Percentiles rank a stretch among this genome's conserved stretches.
Evolutionary conservation across 345 rosid genomes (phyloP).

Genomic region (Arabidopsis arenosa): DNA sequence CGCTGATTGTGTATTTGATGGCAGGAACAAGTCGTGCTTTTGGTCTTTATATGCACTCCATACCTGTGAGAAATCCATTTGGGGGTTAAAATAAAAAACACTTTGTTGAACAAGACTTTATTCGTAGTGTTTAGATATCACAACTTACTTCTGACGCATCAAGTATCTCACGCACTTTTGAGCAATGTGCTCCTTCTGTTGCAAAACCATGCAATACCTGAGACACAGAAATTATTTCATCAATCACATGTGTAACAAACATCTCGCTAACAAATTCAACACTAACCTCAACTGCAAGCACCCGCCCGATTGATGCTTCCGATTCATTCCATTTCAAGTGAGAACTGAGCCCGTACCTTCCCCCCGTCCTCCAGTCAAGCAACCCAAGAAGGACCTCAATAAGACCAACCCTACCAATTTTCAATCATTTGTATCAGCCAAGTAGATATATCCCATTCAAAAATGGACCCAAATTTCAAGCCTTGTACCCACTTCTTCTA

Average conservation of each 20-base stretch:
- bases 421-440: slow-evolving; percentile 2
- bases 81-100: background rate
- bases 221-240: slow-evolving; percentile 6
- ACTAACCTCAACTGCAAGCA: slow-evolving; percentile 93
- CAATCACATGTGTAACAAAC: background rate
- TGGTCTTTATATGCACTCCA: slow-evolving; percentile 98
- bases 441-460: background rate
- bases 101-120: background rate
- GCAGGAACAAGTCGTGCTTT: slow-evolving; percentile 97
- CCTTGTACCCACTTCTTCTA: background rate
- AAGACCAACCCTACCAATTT: slow-evolving; percentile 79
- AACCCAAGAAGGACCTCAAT: slow-evolving; percentile 95
- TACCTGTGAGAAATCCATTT: slow-evolving; percentile 52
- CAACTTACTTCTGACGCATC: slow-evolving; percentile 90
- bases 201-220: slow-evolving; percentile 98
- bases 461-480: slow-evolving; percentile 6
- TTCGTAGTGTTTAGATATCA: background rate
- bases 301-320: slow-evolving; percentile 97
- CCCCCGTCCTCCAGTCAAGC: slow-evolving; percentile 98
- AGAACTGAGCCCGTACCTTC: slow-evolving; percentile 82
- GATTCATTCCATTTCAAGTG: slow-evolving; percentile 99
- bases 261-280: background rate
- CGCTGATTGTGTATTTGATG: slow-evolving; percentile 90
- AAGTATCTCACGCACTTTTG: slow-evolving; percentile 80
- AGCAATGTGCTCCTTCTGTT: slow-evolving; percentile 96